phyloP scores from a whole-genome alignment of 1,139 yeast species.

The Yamadazyma blattariae region DNA sequence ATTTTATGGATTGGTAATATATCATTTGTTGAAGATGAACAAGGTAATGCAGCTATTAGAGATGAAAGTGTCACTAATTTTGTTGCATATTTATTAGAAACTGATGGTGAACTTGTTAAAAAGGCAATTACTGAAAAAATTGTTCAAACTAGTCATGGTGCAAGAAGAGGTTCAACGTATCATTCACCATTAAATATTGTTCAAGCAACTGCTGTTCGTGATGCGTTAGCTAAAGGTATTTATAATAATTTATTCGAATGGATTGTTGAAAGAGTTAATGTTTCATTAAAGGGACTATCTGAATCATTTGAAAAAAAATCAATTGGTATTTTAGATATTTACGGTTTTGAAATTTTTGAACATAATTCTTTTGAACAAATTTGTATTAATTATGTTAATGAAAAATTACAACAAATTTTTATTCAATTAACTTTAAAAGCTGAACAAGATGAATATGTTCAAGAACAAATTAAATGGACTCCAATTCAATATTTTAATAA shows the following conservation, averaged over 20 bases:
- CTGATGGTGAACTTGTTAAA: conserved; percentile 63
- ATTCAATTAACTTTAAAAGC: conserved; percentile 93
- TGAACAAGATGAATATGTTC: conserved; percentile 95
- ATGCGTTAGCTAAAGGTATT: conserved; percentile 92
- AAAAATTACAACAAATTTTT: conserved; percentile 93
- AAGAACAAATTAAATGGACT: conserved; percentile 95
- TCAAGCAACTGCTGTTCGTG: conserved; percentile 93
- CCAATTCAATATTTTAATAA: conserved; percentile 97
- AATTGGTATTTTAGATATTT: conserved; percentile 94
- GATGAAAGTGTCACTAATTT: conserved; percentile 90
- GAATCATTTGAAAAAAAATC: conserved; percentile 49
- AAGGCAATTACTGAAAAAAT: conserved; percentile 76
- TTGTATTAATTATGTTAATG: conserved; percentile 96
- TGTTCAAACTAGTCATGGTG: conserved; percentile 86
- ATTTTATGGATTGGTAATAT: conserved; percentile 95
- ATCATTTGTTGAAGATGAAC: conserved; percentile 80
- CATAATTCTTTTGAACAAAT: conserved; percentile 95
- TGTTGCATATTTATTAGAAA: conserved; percentile 87
- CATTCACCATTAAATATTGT: conserved; percentile 90
- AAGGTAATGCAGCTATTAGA: conserved; percentile 77
- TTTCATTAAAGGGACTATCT: conserved; percentile 47
- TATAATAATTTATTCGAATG: conserved; percentile 93
- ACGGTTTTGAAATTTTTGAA: conserved; percentile 97
- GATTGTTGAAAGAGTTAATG: conserved; percentile 94
- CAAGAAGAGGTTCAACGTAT: conserved; percentile 87